Conservation (phyloP, 257 asterid species). For the Buddleja alternifolia region DNA sequence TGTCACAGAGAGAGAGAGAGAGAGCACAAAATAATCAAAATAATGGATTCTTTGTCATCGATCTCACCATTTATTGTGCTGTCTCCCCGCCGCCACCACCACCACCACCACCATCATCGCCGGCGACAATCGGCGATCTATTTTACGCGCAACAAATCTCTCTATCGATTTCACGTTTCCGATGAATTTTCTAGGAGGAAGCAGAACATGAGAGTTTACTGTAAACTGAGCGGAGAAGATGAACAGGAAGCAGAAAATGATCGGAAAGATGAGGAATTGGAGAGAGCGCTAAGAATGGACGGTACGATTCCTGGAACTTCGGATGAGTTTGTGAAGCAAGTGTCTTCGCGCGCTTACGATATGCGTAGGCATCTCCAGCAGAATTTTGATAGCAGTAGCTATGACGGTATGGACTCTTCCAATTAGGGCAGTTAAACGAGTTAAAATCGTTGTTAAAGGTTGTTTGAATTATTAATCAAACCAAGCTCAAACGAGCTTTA, state of each 20-base stretch:
- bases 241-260: slow-evolving; percentile 42
- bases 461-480: no score
- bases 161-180: slow-evolving; percentile 28
- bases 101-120: slow-evolving; percentile 44
- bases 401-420: slow-evolving; percentile 61
- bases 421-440: no score
- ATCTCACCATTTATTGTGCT: slow-evolving; percentile 65
- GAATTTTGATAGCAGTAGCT: slow-evolving; percentile 84
- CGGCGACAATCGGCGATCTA: slow-evolving; percentile 42
- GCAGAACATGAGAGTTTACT: slow-evolving; percentile 30
- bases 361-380: slow-evolving; percentile 95
- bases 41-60: slow-evolving; percentile 71
- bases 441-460: no score
- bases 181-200: slow-evolving; percentile 23
- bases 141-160: slow-evolving; percentile 23
- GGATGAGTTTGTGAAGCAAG: slow-evolving; percentile 78
- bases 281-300: slow-evolving; percentile 86
- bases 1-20: neutral
- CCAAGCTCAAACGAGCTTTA: no score
- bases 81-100: slow-evolving; percentile 48
- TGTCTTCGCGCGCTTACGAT: slow-evolving; percentile 88
- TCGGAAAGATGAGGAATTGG: slow-evolving; percentile 77
- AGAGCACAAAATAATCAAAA: neutral
- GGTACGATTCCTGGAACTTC: slow-evolving; percentile 83
- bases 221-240: slow-evolving; percentile 41